These are phyloP conservation scores for Aureobasidium sp. DNA, from an alignment of 2,329 filamentous ascomycete species.

Conservation along the genomic window DNA sequence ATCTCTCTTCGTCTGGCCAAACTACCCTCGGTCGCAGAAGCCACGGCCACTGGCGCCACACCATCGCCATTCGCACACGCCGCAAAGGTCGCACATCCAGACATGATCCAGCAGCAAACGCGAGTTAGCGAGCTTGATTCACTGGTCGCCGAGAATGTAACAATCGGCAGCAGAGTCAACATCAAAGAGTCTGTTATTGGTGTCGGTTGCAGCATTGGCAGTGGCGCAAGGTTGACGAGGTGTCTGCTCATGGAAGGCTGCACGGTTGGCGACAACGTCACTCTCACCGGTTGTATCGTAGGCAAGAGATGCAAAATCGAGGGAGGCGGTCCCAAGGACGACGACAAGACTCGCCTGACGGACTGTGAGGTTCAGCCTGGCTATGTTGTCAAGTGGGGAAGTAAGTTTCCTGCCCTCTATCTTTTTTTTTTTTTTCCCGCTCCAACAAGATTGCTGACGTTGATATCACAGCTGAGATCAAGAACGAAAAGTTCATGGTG, in stretches of 20 bases:
- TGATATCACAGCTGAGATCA: conserved; percentile 38
- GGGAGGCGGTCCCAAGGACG: conserved; percentile 51
- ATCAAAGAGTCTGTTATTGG: conserved; percentile 90
- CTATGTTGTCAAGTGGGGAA: conserved; percentile 75
- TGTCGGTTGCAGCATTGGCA: conserved; percentile 74
- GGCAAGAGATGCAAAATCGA: conserved; percentile 75
- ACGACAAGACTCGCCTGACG: conserved; percentile 50
- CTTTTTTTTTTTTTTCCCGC: neutral
- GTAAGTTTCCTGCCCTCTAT: conserved; percentile 21
- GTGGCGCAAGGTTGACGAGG: conserved; percentile 75
- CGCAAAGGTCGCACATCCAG: conserved; percentile 73
- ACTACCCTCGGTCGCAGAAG: conserved; percentile 60
- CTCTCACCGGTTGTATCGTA: conserved; percentile 78
- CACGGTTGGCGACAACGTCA: conserved; percentile 72
- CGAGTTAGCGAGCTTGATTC: conserved; percentile 77
- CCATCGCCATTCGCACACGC: conserved; percentile 67
- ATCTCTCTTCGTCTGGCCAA: conserved; percentile 83
- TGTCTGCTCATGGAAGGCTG: conserved; percentile 92
- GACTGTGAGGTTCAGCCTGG: conserved; percentile 87
- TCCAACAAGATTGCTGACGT: neutral
- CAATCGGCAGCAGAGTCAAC: conserved; percentile 78
- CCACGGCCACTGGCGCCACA: conserved; percentile 36
- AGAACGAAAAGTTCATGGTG: conserved; percentile 54
- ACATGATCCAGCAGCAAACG: conserved; percentile 68
- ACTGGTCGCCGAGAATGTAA: conserved; percentile 80